phyloP scores from a whole-genome alignment of 306 rosid genomes.

The Argentina anserina region DNA sequence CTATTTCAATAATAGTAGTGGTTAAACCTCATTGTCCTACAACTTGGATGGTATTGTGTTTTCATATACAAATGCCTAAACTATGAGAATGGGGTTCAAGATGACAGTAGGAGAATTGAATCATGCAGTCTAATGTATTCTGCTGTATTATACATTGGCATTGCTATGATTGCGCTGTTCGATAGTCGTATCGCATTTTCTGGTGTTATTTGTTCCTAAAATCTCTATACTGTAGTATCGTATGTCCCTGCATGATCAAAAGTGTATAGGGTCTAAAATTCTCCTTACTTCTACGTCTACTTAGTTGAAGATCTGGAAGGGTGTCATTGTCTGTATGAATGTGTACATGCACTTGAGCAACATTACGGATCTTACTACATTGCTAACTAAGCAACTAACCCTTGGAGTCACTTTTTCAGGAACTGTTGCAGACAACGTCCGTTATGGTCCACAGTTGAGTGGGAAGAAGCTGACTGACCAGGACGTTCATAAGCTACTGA shows the following conservation, averaged over 20 bases:
- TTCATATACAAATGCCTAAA: background rate
- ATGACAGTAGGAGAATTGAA: background rate
- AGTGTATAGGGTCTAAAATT: background rate
- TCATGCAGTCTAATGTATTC: background rate
- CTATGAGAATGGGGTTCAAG: background rate
- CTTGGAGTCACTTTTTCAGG: conserved; percentile 36
- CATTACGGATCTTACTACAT: background rate
- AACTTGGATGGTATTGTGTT: background rate
- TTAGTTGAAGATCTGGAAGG: background rate
- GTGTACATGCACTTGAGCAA: background rate
- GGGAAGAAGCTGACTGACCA: conserved; percentile 61
- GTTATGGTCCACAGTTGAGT: conserved; percentile 73
- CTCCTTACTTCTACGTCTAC: background rate
- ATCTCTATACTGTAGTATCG: background rate
- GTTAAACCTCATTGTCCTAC: conserved; percentile 9
- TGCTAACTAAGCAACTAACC: background rate
- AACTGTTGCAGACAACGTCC: conserved; percentile 73
- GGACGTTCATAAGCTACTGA: conserved; percentile 63
- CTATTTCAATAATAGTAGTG: background rate
- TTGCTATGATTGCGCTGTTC: background rate
- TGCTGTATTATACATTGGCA: background rate
- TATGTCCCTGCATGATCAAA: background rate
- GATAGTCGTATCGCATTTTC: background rate
- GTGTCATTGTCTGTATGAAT: background rate
- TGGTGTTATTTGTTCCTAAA: background rate